Base-by-base conservation (phyloP, 139 green algal species). In the Chlorella sp. region DNA sequence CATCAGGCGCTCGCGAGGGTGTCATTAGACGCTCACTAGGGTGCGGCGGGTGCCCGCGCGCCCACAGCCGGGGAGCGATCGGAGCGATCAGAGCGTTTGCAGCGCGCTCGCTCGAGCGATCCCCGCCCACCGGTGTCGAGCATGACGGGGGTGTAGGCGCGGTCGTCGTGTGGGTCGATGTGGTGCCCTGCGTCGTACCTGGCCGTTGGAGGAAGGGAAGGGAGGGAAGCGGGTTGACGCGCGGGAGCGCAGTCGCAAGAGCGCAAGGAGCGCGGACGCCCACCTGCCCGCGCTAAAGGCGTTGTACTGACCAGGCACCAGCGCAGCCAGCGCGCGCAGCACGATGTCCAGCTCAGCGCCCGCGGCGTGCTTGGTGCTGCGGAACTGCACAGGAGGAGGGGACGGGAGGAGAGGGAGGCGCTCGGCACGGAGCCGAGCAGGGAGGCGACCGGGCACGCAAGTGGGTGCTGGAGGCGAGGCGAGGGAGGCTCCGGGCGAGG, bases 231-330 rank as follows among this genome's bases (percentile, higher is more conserved):
- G 17, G 53, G 27, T 27, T 61, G 12, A 27, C 6, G 9, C 2
- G 53, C 31, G 3, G 53, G 27, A 35, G 53, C 27, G 53, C 53
- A 35, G 53, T 27, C 23, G 23, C 9, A 33, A 35, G n/a, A 8
- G 12, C 53, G 33, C 9, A 35, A 27, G 27, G 15, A 27, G 17
- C 25, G 53, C 17, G 27, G 25, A 25, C 21, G 2, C 53, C 36
- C 19, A 83, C 43, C 76, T 64, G 0, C 71, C 85, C 25, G 84
- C 84, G 12, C 73, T 84, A 69, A 90, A 91, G 7, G 73, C 67
- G 70, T 81, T 73, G 19, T 87, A 71, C 41, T 42, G 55, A 5
- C 62, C 82, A 2, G 87, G 87, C 31, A 79, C 45, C 50, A 91
- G 66, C 50, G 90, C 61, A 7, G 69, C 70, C 40, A 91, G 81